Conservation (phyloP, 2,329 filamentous ascomycete genomes). For the Aspergillus pseudoviridinutans region DNA sequence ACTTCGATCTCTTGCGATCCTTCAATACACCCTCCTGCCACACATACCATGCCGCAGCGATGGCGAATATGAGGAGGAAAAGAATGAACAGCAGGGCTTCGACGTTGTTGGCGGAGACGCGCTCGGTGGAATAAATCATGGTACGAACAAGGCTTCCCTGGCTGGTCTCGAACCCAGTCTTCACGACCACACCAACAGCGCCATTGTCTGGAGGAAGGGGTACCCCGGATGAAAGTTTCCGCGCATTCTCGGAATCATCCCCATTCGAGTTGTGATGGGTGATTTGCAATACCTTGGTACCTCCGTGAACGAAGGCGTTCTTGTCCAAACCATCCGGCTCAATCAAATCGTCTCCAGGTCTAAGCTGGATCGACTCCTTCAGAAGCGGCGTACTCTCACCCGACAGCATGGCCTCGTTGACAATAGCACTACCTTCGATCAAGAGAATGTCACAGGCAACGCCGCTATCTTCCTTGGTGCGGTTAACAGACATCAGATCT, state of each 20-base stretch:
- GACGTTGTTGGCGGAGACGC: constrained; percentile 95
- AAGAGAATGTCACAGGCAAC: constrained; percentile 97
- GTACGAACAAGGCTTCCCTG: constrained; percentile 96
- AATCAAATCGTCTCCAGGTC: constrained; percentile 72
- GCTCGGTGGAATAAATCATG: constrained; percentile 99
- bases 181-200: constrained; percentile 88
- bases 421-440: constrained; percentile 91
- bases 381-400: constrained; percentile 95
- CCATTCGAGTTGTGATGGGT: constrained; percentile 74
- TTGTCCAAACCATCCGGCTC: constrained; percentile 93
- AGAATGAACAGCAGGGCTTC: constrained; percentile 97
- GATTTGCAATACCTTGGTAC: constrained; percentile 94
- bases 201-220: constrained; percentile 86
- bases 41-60: constrained; percentile 98
- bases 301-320: constrained; percentile 92
- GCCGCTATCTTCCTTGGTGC: constrained; percentile 94
- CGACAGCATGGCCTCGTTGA: constrained; percentile 99
- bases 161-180: constrained; percentile 97
- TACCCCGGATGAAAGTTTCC: constrained; percentile 70
- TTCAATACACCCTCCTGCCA: constrained; percentile 94
- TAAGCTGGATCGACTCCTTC: constrained; percentile 91
- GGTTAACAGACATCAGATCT: constrained; percentile 84
- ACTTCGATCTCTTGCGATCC: constrained; percentile 95
- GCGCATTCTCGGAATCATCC: constrained; percentile 59
- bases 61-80: constrained; percentile 91